A percentile compares a stretch with the other conserved stretches of the same genome.
These are phyloP conservation scores for Sphagnurus paluster DNA, from an alignment of 1,284 basidiomycete species.

Conservation along the genomic window DNA sequence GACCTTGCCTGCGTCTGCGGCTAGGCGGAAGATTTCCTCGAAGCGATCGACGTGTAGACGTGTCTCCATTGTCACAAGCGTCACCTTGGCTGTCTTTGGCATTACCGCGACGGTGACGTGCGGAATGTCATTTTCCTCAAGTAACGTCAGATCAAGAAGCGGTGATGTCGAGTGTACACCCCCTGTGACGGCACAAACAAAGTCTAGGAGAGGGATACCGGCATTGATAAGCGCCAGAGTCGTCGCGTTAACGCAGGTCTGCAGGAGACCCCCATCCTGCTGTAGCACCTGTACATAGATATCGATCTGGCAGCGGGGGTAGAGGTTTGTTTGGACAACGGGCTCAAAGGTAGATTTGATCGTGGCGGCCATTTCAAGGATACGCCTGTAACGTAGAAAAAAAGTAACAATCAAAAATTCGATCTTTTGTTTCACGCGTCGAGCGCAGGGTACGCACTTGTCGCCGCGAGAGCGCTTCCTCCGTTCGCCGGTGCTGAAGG, in stretches of 20 bases:
- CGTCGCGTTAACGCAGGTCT: slow-evolving; percentile 92
- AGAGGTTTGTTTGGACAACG: slow-evolving; percentile 87
- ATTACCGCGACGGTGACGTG: slow-evolving; percentile 86
- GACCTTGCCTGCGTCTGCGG: slow-evolving; percentile 75
- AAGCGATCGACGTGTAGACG: slow-evolving; percentile 92
- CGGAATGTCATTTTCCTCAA: slow-evolving; percentile 92
- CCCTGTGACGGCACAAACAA: slow-evolving; percentile 84
- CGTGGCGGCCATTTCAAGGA: slow-evolving; percentile 83
- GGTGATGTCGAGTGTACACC: slow-evolving; percentile 79
- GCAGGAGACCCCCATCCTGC: slow-evolving; percentile 92
- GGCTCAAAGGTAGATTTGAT: slow-evolving; percentile 96
- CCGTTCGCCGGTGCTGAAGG: slow-evolving; percentile 84
- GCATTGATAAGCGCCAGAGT: slow-evolving; percentile 90
- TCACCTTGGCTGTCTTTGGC: slow-evolving; percentile 82
- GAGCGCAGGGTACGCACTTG: slow-evolving; percentile 61
- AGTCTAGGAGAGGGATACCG: slow-evolving; percentile 89
- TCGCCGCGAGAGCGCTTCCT: slow-evolving; percentile 80
- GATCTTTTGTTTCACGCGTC: background rate
- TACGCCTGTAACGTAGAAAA: slow-evolving; percentile 66
- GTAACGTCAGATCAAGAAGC: slow-evolving; percentile 81
- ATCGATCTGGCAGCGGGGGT: slow-evolving; percentile 93
- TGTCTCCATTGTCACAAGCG: slow-evolving; percentile 91
- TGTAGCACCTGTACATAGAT: slow-evolving; percentile 91
- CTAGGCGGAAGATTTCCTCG: slow-evolving; percentile 83
- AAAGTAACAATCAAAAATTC: slow-evolving; percentile 1